These are phyloP conservation scores for Wolfiporia cocos DNA, from an alignment of 1,284 basidiomycete species.

Conservation along the genomic window DNA sequence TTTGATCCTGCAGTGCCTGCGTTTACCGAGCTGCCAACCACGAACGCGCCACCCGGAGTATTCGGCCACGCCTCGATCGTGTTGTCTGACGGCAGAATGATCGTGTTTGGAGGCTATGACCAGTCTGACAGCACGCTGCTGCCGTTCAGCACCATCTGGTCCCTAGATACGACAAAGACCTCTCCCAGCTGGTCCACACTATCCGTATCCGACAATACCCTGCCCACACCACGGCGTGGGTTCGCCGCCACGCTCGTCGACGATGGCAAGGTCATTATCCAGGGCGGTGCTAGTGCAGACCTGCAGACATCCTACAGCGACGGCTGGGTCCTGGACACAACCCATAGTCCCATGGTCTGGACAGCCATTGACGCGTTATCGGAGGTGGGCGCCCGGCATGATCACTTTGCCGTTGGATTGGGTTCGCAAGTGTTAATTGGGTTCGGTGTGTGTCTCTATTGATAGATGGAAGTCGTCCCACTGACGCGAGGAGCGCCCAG, in stretches of 20 bases:
- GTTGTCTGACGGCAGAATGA: constrained; percentile 57
- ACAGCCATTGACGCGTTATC: constrained; percentile 41
- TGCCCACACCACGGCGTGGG: constrained; percentile 61
- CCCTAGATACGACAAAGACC: constrained; percentile 51
- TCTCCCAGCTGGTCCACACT: constrained; percentile 46
- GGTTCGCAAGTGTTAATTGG: constrained; percentile 66
- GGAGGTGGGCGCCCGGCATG: constrained; percentile 54
- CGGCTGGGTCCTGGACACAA: constrained; percentile 70
- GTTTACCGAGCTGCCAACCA: constrained; percentile 51
- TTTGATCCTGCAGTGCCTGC: constrained; percentile 47
- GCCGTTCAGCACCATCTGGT: constrained; percentile 56
- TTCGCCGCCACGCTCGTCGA: constrained; percentile 56
- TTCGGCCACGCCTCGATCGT: constrained; percentile 69
- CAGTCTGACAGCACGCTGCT: constrained; percentile 42
- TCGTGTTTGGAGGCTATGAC: constrained; percentile 75
- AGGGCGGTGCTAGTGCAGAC: constrained; percentile 67
- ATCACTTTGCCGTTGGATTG: constrained; percentile 65
- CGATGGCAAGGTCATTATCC: constrained; percentile 58
- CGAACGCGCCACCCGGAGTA: constrained; percentile 56
- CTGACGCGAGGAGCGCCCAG: constrained; percentile 33
- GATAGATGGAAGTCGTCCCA: neutral
- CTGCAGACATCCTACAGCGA: constrained; percentile 56
- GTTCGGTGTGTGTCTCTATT: constrained; percentile 54
- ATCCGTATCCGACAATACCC: constrained; percentile 29
- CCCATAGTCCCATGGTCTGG: constrained; percentile 53